Base-by-base conservation (phyloP, 2,329 filamentous ascomycete genomes). In the Cryphonectria japonica region DNA sequence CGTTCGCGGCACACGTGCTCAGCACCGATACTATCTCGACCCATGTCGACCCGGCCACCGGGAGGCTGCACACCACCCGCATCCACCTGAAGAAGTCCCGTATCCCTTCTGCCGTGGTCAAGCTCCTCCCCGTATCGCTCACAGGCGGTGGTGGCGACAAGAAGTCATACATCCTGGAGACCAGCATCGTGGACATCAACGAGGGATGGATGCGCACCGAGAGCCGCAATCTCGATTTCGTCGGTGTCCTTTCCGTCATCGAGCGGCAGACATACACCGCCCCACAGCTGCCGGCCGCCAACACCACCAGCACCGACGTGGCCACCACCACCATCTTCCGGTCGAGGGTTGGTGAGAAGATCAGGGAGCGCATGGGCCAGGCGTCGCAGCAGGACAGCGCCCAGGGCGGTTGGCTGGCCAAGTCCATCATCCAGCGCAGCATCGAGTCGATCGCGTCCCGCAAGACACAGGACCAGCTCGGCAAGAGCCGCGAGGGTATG, bases 161-260 rank as follows among this genome's bases (percentile, higher is more conserved):
- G 79, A 92, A 93, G 63, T 91, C 88, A 69, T 96, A 93, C 79
- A 93, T 96, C 69, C 88, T 96, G 54, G 93, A 96, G 82, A 93
- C 88, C 41, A 93, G 91, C 75, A 87, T 93, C 11, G 90, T 96
- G 37, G 93, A 95, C 79, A 89, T 94, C 73, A 90, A 89, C 72
- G 89, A 94, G 77, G 93, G 93, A 62, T 93, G 91, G 89, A 95
- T 96, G 92, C 87, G 88, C 78, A 93, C 92, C 0, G 92, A 95
- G 82, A 93, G 90, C 76, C 87, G 89, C 74, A 96, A 96, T 77
- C 85, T 96, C 68, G 93, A 95, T 80, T 95, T 92, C 82, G 93
- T 92, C 6, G 92, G 93, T 72, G 91, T 96, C 26, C 82, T 96
- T 54, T 93, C 90, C 64, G 92, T 96, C 16, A 85, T 94, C 29